Evolutionary conservation across 1,139 yeast species (phyloP), one percentile per base, ranked within the genome.

Genomic region (Trichomonascaceae sp.): DNA sequence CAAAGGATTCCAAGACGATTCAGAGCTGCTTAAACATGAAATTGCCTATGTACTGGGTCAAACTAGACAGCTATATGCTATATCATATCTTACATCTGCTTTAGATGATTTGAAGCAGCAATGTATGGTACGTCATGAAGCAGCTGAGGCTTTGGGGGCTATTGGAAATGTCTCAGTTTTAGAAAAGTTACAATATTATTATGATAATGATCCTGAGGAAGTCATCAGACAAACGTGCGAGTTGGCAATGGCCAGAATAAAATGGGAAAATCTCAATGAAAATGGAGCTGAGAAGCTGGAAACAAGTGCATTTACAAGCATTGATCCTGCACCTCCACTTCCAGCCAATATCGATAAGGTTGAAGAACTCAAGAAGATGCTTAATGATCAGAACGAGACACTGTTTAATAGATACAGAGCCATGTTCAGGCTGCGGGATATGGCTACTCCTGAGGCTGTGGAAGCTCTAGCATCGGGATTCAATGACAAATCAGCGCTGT

Each of bases 21-120:
- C 96, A n/a, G 99, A 95, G 72, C 79, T 95, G 54, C 78, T 95
- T 67, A 95, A 95, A 74, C 99, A 95, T 69, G 99, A 95, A 72
- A 95, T 93, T 54, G 99, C 99, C 6, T 95, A 95, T 65, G 98
- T 93, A n/a, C 76, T 95, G 60, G 99, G 99, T 46, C 99, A 95
- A 72, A 90, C 97, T 52, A 84, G 86, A 66, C 91, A 91, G 72
- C 68, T 84, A 61, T 72, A 80, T 54, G 91, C 96, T 55, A 87
- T 95, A 54, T 84, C 85, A 47, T 78, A 82, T 55, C 78, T 95
- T 60, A 80, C 89, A 68, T 76, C 78, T n/a, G 95, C 88, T 39
- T 78, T 93, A 63, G 72, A 74, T 55, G 85, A 86, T 67, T 63
- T 66, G 27, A 65, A 75, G 50, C 73, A 75, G 56, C 98, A 95